Percentiles rank a stretch among this genome's conserved stretches.
Evolutionary conservation across 108 stramenopile genomes (phyloP).

Genomic region (Pinguiococcus pyrenoidosus): DNA sequence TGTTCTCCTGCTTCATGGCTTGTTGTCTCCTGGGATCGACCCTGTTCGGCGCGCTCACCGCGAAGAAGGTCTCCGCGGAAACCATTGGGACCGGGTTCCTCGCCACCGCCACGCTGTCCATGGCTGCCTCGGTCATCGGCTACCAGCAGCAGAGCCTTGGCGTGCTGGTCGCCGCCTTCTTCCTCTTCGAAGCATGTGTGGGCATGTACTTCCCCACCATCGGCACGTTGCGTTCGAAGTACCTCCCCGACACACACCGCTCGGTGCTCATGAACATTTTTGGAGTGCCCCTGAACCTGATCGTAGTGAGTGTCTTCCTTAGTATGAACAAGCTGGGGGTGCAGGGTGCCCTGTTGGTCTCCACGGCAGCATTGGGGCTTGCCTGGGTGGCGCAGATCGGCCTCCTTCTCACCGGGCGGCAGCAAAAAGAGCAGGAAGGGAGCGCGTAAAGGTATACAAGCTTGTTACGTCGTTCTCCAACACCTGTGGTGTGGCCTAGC

Average conservation of each 20-base stretch:
- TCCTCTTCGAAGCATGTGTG: conserved; percentile 87
- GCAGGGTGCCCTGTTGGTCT: conserved; percentile 56
- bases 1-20: conserved; percentile 90
- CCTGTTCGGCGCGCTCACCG: conserved; percentile 52
- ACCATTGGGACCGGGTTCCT: not conserved
- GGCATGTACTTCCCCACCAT: conserved; percentile 92
- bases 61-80: not conserved
- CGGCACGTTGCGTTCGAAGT: conserved; percentile 80
- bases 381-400: conserved; percentile 44
- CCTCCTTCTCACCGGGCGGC: too few species aligned
- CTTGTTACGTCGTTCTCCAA: too few species aligned
- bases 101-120: not conserved
- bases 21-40: conserved; percentile 71
- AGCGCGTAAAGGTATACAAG: too few species aligned
- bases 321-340: conserved; percentile 64
- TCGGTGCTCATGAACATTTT: conserved; percentile 91
- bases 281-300: conserved; percentile 81
- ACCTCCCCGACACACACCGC: conserved; percentile 81
- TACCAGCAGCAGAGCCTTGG: not conserved
- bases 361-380: conserved; percentile 55
- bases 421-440: too few species aligned
- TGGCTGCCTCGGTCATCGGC: not conserved
- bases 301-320: conserved; percentile 76
- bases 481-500: too few species aligned
- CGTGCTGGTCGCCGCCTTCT: conserved; percentile 54